Conservation (phyloP, 495 filamentous ascomycete genomes). For the Penicillium soppii region DNA sequence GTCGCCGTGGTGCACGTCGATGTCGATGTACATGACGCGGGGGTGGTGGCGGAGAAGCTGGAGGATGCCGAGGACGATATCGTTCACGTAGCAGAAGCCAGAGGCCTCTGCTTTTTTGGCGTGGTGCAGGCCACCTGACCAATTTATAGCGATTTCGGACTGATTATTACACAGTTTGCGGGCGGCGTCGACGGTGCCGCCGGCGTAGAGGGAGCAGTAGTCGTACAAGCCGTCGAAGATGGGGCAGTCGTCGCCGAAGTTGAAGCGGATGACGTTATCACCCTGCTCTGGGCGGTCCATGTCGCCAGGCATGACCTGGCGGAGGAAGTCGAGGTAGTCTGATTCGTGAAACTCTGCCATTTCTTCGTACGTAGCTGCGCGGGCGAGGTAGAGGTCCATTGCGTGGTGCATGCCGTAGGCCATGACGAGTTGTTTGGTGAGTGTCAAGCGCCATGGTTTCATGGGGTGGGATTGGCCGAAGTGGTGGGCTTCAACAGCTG, state of each 20-base stretch:
- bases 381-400: conserved; percentile 88
- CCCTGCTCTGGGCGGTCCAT: conserved; percentile 45
- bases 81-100: conserved; percentile 98
- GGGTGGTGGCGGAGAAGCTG: conserved; percentile 84
- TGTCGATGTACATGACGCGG: conserved; percentile 95
- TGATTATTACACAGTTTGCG: conserved; percentile 82
- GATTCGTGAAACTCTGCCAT: conserved; percentile 79
- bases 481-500: conserved; percentile 93
- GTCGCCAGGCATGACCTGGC: conserved; percentile 43
- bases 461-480: conserved; percentile 95
- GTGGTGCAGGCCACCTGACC: conserved; percentile 98
- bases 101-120: conserved; percentile 92
- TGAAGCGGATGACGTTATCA: conserved; percentile 56
- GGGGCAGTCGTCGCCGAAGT: conserved; percentile 92
- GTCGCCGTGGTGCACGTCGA: conserved; percentile 97
- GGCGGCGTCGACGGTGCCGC: conserved; percentile 86
- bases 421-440: conserved; percentile 91
- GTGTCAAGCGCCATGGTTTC: conserved; percentile 96
- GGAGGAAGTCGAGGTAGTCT: conserved; percentile 88
- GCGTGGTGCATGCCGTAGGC: conserved; percentile 92
- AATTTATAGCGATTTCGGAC: conserved; percentile 95
- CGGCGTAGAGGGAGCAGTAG: conserved; percentile 91
- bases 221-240: conserved; percentile 94
- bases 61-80: conserved; percentile 93
- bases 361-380: conserved; percentile 82